Conservation (phyloP, 441 rosid species). For the Pelargonium citronellum region DNA sequence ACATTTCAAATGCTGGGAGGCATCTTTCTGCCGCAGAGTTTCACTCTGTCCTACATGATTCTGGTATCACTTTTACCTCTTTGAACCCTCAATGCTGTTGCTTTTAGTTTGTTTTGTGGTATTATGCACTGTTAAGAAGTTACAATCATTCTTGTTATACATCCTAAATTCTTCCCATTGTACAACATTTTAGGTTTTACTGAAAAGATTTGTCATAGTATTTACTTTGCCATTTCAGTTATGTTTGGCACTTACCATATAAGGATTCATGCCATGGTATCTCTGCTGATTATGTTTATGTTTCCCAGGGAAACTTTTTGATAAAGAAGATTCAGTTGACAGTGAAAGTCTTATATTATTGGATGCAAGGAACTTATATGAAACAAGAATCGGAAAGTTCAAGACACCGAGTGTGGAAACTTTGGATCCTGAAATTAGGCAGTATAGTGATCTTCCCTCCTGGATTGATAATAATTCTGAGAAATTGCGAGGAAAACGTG, state of each 20-base stretch:
- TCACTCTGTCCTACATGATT: constrained; percentile 63
- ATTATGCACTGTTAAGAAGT: background rate
- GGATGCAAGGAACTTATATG: constrained; percentile 87
- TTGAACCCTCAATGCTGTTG: background rate
- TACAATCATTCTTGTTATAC: background rate
- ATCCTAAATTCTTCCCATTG: background rate
- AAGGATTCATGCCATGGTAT: background rate
- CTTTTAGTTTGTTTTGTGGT: background rate
- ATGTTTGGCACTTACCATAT: background rate
- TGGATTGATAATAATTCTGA: constrained; percentile 81
- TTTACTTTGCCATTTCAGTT: background rate
- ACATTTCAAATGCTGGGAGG: constrained; percentile 68
- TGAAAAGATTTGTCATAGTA: background rate
- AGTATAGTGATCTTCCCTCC: constrained; percentile 77
- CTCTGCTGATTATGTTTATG: constrained; percentile 13
- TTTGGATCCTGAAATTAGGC: constrained; percentile 77
- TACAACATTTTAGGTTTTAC: background rate
- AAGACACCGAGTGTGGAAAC: constrained; percentile 53
- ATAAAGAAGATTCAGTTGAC: constrained; percentile 25
- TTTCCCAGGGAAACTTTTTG: constrained; percentile 34
- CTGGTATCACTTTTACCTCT: constrained; percentile 34
- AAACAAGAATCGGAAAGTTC: constrained; percentile 87
- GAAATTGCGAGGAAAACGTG: constrained; percentile 50
- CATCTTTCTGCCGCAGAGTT: constrained; percentile 83
- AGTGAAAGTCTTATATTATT: constrained; percentile 51